These are phyloP conservation scores for Pseudodiploospora longispora DNA, from an alignment of 2,329 filamentous ascomycete species.

Conservation along the genomic window DNA sequence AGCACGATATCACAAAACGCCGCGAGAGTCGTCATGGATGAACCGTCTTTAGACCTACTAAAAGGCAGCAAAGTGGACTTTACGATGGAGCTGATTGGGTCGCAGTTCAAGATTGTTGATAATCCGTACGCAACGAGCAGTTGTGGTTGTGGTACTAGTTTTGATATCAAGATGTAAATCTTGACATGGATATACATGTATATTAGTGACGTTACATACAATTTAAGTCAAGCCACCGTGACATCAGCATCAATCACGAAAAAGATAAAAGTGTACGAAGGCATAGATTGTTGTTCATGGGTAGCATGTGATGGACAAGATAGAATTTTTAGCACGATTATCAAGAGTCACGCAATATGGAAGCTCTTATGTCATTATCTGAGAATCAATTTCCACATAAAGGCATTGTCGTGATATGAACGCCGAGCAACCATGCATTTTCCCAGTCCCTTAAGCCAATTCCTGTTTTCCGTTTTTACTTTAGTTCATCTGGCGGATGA, in stretches of 20 bases:
- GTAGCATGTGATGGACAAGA: neutral
- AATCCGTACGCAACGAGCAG: conserved; percentile 89
- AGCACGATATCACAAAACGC: conserved; percentile 21
- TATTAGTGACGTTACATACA: neutral
- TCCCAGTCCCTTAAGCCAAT: conserved; percentile 19
- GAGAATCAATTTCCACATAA: conserved; percentile 31
- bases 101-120: conserved; percentile 91
- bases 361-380: conserved; percentile 34
- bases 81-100: conserved; percentile 83
- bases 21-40: conserved; percentile 84
- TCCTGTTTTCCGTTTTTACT: conserved; percentile 1
- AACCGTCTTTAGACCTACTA: conserved; percentile 75
- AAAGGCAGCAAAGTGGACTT: conserved; percentile 95
- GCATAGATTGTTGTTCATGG: neutral
- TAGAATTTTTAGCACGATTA: neutral
- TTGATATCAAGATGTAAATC: conserved; percentile 69
- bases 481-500: conserved; percentile 99
- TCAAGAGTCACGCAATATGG: conserved; percentile 13
- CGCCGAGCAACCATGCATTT: conserved; percentile 33
- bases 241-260: too few relatives aligned
- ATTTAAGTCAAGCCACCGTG: too few relatives aligned
- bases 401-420: conserved; percentile 29
- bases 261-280: too few relatives aligned
- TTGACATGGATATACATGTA: neutral
- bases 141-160: conserved; percentile 95